Evolutionary conservation across 108 stramenopile species (phyloP), one percentile per base, ranked within the genome.

Genomic region (Cyclotella cryptica): DNA sequence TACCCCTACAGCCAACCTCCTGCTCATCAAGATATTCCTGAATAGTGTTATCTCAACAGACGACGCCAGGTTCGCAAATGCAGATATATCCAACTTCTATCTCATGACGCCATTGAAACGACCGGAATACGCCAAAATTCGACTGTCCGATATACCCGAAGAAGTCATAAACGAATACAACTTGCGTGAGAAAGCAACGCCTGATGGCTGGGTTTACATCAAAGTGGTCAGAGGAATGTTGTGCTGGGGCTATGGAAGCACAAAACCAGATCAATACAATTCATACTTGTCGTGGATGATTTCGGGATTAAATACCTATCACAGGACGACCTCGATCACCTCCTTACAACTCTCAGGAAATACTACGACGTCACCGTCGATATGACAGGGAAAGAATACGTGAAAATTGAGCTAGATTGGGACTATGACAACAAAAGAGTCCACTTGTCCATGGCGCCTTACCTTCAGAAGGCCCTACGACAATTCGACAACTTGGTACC

Each of bases 251-350:
- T 68, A 7, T 68, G 67, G 67, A 72, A 66, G 28, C 79, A 90
- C 61, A 65, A 59, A 17, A 43, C 59, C 0, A 71, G 72, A 29
- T 60, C 60, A 51, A 69, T 78, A 12, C 28, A 52, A 42, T 89
- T 86, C 58, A 54, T 76, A 18, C 71, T 89, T 7, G 84, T 86
- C 0, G 88, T 89, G n/a, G 86, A 89, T 54, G 86, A 89, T 74
- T 68, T 68, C 52, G 49, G 67, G 29, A 52, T 68, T 7, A 68
- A 68, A 22, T 68, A 68, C n/a, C 10, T 85, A 82, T 59, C 79
- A 59, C 18, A 60, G 14, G 61, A 24, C 17, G 79, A 85, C 61
- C 69, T 63, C 0, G 72, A 80, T n/a, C 88, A 83, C 30, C 77
- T 87, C 45, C 29, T 86, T 46, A 53, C 69, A 15, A 53, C 69